Evolutionary conservation across 257 asterid genomes (phyloP), one percentile per base, ranked within the genome.

Genomic region (Oldenlandia corymbosa): DNA sequence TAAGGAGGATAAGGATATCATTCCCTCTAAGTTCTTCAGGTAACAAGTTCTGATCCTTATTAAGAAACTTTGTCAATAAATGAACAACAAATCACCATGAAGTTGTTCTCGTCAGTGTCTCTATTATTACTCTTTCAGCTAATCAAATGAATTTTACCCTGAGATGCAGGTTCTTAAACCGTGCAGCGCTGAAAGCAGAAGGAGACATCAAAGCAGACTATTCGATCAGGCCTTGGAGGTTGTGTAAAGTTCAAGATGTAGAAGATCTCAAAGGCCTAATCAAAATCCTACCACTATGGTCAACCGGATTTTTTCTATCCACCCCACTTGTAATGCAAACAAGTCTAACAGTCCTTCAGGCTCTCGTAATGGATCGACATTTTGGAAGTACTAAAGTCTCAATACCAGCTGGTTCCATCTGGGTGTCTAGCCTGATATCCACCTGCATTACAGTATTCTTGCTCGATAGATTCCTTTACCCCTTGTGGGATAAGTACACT

Each of bases 381-480:
- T 24, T 83, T 0, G 83, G 84, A 17, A 21, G 81, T 3, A 9
- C 39, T 9, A 34, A 16, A 68, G 24, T 37, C 79, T 86, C 83
- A 55, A 52, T 83, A 70, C 95, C 95, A 5, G 84, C 95, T 1
- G 89, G 96, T 37, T 73, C 96, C 1, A 73, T 88, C 68, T 65
- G 73, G 0, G 84, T 83, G 60, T 84, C 84, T 81, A 79, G 55
- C 47, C 14, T 88, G 5, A 18, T 81, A 64, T 73, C 92, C 23
- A 81, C 95, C 8, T 80, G 83, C 24, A 5, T 76, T 18, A 70
- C 50, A 68, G 76, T 88, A n/a, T 49, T 70, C 72, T 37, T 86
- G 63, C 70, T 83, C 27, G 95, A 88, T 68, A 66, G 83, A 0
- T 12, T 83, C 9, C 0, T 79, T 0, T 83, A 71, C 52, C 92